Evolutionary conservation across 2,329 filamentous ascomycete species (phyloP), one percentile per base, ranked within the genome.

Genomic region (Didymosphaeria variabile): DNA sequence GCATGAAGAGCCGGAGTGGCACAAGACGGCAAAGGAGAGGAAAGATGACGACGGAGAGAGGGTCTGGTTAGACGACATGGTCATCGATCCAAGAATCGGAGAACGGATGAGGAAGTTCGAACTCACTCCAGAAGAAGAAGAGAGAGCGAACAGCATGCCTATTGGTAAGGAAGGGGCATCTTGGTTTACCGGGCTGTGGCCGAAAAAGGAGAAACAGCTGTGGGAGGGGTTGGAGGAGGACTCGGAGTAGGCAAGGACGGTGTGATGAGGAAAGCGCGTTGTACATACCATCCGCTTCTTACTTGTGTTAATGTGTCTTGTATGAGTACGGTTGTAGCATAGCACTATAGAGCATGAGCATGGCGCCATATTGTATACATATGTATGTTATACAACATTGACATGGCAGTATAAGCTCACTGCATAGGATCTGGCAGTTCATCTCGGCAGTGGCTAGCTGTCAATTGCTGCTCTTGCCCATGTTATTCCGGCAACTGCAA

Each of bases 41-140:
- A 69, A 80, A 72, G 82, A 85, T 55, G 80, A 80, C 60, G 82
- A 82, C 58, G 79, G 79, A 42, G 81, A 84, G 58, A 87, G 86
- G 69, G 89, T 94, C 53, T 97, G 92, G 91, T 78, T 90, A 9
- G 87, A 90, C 57, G 86, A 89, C 12, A 82, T 97, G 55, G 88
- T 91, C 2, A 75, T 97, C 10, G 94, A 99, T 75, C 80, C 87
- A 13, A 86, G 94, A 40, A 89, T 97, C 63, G 87, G 86, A 5
- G 84, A 85, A 71, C 88, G 92, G 56, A 97, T 98, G 94, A 86
- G 91, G 59, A 87, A 87, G 56, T 96, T 95, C 71, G 86, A 90
- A 73, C 80, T 97, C 26, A 81, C 79, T 13, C 80, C 86, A 0
- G 90, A 91, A 60, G 90, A 93, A 38, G 91, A 94, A 76, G 86